These are phyloP conservation scores for Sporormia fimetaria DNA, from an alignment of 495 filamentous ascomycete genomes.

Conservation along the genomic window DNA sequence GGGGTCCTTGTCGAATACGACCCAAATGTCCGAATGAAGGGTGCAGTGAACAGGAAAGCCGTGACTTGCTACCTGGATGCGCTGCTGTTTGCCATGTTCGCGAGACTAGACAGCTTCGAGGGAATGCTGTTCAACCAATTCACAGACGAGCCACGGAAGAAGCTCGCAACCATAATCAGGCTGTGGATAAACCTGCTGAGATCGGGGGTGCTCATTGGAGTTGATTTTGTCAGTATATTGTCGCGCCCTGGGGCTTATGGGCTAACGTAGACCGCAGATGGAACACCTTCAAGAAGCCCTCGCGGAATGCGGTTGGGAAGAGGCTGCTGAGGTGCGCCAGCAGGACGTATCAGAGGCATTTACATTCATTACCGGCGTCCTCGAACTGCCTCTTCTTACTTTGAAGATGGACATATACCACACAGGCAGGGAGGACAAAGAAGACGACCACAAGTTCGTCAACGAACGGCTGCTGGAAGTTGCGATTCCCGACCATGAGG, in stretches of 20 bases:
- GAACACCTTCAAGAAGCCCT: constrained; percentile 70
- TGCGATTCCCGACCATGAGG: constrained; percentile 57
- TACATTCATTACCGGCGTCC: constrained; percentile 78
- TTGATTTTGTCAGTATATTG: constrained; percentile 57
- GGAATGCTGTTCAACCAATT: constrained; percentile 69
- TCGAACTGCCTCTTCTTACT: constrained; percentile 79
- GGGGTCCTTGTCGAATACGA: constrained; percentile 68
- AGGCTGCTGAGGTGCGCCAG: constrained; percentile 62
- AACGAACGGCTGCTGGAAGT: constrained; percentile 89
- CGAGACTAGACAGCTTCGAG: constrained; percentile 78
- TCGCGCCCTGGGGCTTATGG: background rate
- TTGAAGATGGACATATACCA: constrained; percentile 94
- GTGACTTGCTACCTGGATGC: constrained; percentile 90
- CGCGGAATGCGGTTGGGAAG: constrained; percentile 82
- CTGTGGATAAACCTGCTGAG: constrained; percentile 90
- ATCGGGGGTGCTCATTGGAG: constrained; percentile 71
- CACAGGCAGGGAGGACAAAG: constrained; percentile 66
- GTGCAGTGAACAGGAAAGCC: constrained; percentile 72
- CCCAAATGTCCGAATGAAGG: constrained; percentile 57
- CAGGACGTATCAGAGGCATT: constrained; percentile 96
- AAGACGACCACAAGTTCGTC: constrained; percentile 86
- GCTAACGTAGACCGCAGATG: constrained; percentile 48
- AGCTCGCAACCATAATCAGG: constrained; percentile 60
- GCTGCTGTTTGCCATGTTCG: constrained; percentile 95
- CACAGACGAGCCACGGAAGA: constrained; percentile 56